These are phyloP conservation scores for Limonium bicolor DNA, from an alignment of 148 eudicot species.

Conservation along the genomic window DNA sequence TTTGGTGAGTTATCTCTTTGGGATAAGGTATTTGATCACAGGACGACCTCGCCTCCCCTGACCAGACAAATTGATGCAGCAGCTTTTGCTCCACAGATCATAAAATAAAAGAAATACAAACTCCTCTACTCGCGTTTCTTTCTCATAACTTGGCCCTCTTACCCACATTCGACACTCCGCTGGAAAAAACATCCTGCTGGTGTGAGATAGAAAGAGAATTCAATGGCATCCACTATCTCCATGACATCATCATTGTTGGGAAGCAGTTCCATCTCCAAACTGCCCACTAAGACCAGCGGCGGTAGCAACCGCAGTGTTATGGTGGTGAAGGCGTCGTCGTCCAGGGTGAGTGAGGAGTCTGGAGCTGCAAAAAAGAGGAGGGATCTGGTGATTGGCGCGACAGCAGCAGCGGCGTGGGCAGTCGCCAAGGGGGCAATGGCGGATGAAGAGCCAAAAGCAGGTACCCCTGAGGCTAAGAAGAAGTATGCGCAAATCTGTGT, in stretches of 20 bases:
- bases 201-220: neutral
- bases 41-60: no score
- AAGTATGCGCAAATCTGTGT: constrained; percentile 63
- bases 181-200: constrained; percentile 3
- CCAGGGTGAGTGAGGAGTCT: constrained; percentile 11
- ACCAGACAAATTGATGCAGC: no score
- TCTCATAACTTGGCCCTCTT: neutral
- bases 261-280: constrained; percentile 16
- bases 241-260: constrained; percentile 42
- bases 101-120: neutral
- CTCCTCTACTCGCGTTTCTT: neutral
- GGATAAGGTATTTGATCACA: constrained; percentile 50
- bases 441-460: constrained; percentile 52
- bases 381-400: constrained; percentile 53
- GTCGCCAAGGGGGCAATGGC: constrained; percentile 40
- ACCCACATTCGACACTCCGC: constrained; percentile 6
- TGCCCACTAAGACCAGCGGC: constrained; percentile 12
- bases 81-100: no score
- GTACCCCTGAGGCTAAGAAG: constrained; percentile 67
- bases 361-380: constrained; percentile 32
- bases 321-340: constrained; percentile 47
- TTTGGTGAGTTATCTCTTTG: constrained; percentile 15
- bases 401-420: constrained; percentile 35
- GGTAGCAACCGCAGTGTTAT: constrained; percentile 19
- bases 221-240: constrained; percentile 66